Conservation (phyloP, 148 eudicot genomes). For the Rhododendron griersonianum region DNA sequence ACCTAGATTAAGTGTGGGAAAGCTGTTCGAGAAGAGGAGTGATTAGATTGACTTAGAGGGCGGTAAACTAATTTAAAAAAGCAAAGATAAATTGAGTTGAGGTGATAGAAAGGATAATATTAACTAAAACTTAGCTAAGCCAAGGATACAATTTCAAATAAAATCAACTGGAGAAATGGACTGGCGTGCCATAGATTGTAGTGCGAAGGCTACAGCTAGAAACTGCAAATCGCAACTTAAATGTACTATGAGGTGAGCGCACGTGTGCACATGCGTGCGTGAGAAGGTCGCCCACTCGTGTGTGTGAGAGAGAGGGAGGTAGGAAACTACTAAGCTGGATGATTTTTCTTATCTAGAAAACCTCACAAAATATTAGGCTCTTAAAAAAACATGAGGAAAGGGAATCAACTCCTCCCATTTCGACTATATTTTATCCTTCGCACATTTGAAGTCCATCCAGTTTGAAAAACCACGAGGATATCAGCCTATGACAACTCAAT, state of each 20-base stretch:
- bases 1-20: neutral
- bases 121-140: neutral
- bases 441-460: neutral
- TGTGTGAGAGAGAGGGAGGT: neutral
- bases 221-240: neutral
- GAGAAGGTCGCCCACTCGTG: neutral
- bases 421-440: neutral
- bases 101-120: neutral
- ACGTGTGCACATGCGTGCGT: neutral
- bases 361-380: neutral
- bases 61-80: neutral
- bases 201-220: neutral
- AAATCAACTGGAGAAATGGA: neutral
- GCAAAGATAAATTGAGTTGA: neutral
- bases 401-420: neutral
- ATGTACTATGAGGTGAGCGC: neutral
- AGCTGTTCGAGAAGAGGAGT: neutral
- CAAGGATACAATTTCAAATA: neutral
- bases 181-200: neutral
- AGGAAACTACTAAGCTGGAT: neutral
- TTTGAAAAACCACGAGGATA: neutral
- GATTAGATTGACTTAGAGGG: neutral
- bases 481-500: neutral
- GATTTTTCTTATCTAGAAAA: neutral
- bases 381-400: neutral